A percentile compares a stretch with the other conserved stretches of the same genome.
Conservation (phyloP, 2,329 filamentous ascomycete genomes). For the Septoria petroselini region DNA sequence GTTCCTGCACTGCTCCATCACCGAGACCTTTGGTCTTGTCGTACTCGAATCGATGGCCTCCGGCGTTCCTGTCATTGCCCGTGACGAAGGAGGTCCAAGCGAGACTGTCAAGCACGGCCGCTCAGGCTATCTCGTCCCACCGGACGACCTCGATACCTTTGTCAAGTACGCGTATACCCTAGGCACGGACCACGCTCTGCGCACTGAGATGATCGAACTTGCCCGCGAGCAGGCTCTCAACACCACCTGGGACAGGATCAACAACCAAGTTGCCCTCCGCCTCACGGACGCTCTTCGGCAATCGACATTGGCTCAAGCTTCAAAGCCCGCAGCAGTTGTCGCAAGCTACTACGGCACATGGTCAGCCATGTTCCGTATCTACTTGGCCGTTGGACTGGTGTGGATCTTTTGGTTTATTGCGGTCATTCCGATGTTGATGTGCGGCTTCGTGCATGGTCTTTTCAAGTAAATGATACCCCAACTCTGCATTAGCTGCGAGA, state of each 20-base stretch:
- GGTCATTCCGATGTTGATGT: conserved; percentile 36
- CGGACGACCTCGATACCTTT: conserved; percentile 59
- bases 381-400: conserved; percentile 36
- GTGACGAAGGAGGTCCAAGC: conserved; percentile 66
- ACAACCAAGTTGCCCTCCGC: conserved; percentile 65
- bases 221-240: conserved; percentile 58
- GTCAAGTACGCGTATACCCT: conserved; percentile 54
- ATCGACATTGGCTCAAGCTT: neutral
- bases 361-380: conserved; percentile 31
- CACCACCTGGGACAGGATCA: conserved; percentile 69
- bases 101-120: conserved; percentile 61
- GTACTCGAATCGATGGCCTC: conserved; percentile 70
- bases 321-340: conserved; percentile 2
- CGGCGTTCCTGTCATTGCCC: conserved; percentile 65
- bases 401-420: conserved; percentile 40
- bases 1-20: conserved; percentile 69
- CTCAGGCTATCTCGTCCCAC: conserved; percentile 60
- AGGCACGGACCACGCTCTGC: conserved; percentile 45
- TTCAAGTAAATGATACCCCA: conserved; percentile 24
- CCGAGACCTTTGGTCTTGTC: conserved; percentile 69
- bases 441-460: conserved; percentile 34
- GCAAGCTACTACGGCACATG: conserved; percentile 30
- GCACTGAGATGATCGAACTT: conserved; percentile 47
- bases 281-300: conserved; percentile 50
- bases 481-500: neutral